phyloP scores from a whole-genome alignment of 1,284 basidiomycete genomes.

The Malassezia restricta region DNA sequence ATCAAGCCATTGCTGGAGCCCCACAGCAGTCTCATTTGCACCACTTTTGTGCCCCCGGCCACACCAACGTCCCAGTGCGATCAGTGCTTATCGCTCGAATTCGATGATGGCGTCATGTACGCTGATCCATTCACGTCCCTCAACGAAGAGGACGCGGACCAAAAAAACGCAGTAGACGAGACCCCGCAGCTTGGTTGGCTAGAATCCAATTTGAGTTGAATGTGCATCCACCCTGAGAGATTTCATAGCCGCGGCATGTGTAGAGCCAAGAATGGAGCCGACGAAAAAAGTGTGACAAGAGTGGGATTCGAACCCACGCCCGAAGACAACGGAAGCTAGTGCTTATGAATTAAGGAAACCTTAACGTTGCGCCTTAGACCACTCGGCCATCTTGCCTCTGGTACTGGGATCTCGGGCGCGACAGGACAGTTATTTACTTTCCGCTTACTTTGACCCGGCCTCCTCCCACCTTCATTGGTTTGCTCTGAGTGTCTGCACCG shows the following conservation, averaged over 20 bases:
- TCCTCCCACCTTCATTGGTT: no score
- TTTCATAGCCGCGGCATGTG: not conserved
- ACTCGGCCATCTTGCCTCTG: conserved; percentile 20
- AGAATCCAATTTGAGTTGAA: not conserved
- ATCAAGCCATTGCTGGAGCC: conserved; percentile 7
- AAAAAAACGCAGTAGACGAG: not conserved
- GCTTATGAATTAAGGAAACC: conserved; percentile 18
- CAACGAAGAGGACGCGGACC: not conserved
- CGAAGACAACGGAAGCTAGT: conserved; percentile 20
- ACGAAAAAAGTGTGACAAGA: conserved; percentile 23
- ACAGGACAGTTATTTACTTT: no score
- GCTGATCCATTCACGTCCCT: conserved; percentile 1
- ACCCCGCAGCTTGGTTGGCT: not conserved
- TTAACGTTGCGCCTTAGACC: conserved; percentile 21
- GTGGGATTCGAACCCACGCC: conserved; percentile 32
- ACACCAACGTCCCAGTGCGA: not conserved
- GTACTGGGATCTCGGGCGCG: no score
- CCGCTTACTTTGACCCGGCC: no score
- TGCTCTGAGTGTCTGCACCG: no score
- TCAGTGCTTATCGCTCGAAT: not conserved
- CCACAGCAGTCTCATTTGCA: not conserved
- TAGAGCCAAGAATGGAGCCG: not conserved
- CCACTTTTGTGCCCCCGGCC: not conserved
- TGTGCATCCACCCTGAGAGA: not conserved
- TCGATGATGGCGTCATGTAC: not conserved